Percentiles rank a stretch among this genome's conserved stretches.
Evolutionary conservation across 768 basidiomycete species (phyloP).

Genomic region (Phlebiopsis gigantea): DNA sequence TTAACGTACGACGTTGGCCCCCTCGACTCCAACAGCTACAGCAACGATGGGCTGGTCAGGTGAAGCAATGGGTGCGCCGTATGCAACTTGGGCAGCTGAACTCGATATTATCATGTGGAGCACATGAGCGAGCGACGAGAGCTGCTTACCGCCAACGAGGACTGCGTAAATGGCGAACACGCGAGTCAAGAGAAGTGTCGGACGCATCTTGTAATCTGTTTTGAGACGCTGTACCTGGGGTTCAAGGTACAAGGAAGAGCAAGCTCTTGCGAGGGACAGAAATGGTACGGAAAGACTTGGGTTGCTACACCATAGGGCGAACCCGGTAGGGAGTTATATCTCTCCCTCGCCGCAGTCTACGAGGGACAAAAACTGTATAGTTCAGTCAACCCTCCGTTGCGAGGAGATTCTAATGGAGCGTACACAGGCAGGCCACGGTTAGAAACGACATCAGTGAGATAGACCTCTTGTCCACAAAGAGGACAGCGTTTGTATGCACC

Average conservation of each 20-base stretch:
- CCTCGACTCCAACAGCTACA: neutral
- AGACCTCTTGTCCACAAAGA: conserved; percentile 1
- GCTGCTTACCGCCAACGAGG: conserved; percentile 11
- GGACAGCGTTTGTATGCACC: neutral
- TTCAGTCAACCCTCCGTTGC: neutral
- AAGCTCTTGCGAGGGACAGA: neutral
- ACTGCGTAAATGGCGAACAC: conserved; percentile 11
- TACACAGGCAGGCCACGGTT: neutral
- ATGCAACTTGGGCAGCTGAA: conserved; percentile 6
- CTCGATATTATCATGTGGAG: neutral
- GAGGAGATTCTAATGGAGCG: neutral
- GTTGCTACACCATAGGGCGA: neutral
- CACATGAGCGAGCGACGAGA: neutral
- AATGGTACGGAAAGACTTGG: neutral
- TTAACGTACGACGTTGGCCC: neutral
- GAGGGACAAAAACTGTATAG: neutral
- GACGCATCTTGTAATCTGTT: conserved; percentile 5
- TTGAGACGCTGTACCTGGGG: neutral
- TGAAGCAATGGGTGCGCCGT: conserved; percentile 5
- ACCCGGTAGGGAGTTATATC: neutral
- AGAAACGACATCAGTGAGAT: neutral
- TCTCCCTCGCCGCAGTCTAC: neutral
- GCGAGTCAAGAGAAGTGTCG: conserved; percentile 11
- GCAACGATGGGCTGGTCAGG: neutral
- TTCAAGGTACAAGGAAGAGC: conserved; percentile 1